Evolutionary conservation across 495 filamentous ascomycete genomes (phyloP).

Genomic region (Pyronema omphalodes): DNA sequence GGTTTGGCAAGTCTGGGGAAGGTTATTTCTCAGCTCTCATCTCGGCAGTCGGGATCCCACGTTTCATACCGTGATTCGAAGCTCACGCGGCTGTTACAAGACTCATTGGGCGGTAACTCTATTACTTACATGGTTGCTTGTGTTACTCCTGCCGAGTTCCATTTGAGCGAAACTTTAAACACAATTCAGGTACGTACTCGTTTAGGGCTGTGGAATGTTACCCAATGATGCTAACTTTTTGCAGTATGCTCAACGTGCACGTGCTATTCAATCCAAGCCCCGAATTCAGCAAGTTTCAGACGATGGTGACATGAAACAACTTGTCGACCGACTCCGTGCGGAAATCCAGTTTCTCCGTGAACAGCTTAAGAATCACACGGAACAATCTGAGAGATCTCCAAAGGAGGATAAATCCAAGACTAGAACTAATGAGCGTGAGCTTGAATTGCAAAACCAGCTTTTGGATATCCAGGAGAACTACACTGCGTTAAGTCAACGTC

Average conservation of each 20-base stretch:
- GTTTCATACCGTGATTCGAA: constrained; percentile 96
- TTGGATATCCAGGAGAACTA: constrained; percentile 92
- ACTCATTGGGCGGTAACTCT: constrained; percentile 93
- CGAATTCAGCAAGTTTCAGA: constrained; percentile 80
- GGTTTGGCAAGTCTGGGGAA: constrained; percentile 91
- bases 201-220: neutral
- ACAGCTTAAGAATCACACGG: constrained; percentile 56
- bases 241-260: constrained; percentile 84
- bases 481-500: constrained; percentile 68
- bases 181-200: constrained; percentile 41
- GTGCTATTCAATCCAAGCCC: constrained; percentile 94
- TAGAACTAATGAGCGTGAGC: constrained; percentile 66
- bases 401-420: constrained; percentile 31
- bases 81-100: constrained; percentile 86
- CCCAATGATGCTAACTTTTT: neutral
- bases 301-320: constrained; percentile 83
- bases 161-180: constrained; percentile 93
- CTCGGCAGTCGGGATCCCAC: constrained; percentile 68
- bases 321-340: constrained; percentile 84
- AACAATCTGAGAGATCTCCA: constrained; percentile 44
- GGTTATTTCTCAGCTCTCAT: constrained; percentile 95
- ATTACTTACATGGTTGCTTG: constrained; percentile 99
- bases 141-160: constrained; percentile 91
- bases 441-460: constrained; percentile 84
- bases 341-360: constrained; percentile 89